Conservation (phyloP, 2,329 filamentous ascomycete species). For the Penicillium sp. region DNA sequence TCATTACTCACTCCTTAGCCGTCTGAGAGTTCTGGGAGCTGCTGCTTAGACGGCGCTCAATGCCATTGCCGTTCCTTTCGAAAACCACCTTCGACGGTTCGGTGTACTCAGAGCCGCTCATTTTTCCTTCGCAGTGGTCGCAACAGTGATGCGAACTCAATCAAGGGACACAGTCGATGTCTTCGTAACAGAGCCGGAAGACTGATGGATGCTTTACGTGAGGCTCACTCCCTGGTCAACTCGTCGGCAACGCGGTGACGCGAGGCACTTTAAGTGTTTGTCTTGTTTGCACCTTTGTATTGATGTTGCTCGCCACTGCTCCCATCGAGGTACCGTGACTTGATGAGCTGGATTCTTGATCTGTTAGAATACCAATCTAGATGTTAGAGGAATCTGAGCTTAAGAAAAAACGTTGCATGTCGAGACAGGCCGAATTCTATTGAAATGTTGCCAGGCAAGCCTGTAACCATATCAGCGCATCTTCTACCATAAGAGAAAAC, state of each 20-base stretch:
- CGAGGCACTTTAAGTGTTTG: slow-evolving; percentile 31
- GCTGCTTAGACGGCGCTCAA: slow-evolving; percentile 43
- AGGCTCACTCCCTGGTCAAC: background rate
- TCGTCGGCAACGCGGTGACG: slow-evolving; percentile 18
- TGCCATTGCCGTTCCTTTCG: slow-evolving; percentile 18
- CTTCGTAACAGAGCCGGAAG: background rate
- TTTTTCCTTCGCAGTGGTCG: slow-evolving; percentile 13
- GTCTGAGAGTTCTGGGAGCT: slow-evolving; percentile 70
- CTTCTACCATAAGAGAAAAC: background rate
- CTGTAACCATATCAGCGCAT: background rate
- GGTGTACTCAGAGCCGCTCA: slow-evolving; percentile 29
- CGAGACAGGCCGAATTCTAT: too few relatives aligned
- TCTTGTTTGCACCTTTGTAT: slow-evolving; percentile 32
- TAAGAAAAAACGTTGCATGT: background rate
- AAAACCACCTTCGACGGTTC: slow-evolving; percentile 20
- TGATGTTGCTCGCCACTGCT: slow-evolving; percentile 11
- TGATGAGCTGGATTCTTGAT: background rate
- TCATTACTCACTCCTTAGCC: slow-evolving; percentile 64
- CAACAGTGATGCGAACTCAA: background rate
- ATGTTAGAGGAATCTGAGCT: too few relatives aligned
- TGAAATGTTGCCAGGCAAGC: background rate
- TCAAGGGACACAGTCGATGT: background rate
- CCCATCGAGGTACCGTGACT: background rate
- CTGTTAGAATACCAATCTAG: background rate
- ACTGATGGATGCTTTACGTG: background rate